Evolutionary conservation across 768 basidiomycete genomes (phyloP), one percentile per base, ranked within the genome.

Genomic region (Austroboletus eburneus): DNA sequence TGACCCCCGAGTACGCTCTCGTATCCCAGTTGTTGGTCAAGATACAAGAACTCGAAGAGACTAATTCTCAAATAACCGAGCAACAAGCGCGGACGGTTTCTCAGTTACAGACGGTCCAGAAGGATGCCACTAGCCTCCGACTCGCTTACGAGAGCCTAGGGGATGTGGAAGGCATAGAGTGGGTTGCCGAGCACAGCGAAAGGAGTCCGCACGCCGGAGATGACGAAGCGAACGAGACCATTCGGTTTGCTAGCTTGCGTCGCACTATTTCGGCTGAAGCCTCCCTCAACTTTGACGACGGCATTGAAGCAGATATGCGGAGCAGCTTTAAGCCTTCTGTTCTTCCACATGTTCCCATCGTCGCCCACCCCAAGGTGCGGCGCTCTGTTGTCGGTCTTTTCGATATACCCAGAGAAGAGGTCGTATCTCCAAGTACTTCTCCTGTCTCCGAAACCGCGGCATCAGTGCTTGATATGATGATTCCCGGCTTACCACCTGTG

Each of bases 31-130:
- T 91, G 7, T 66, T 90, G 35, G 59, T 69, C 14, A 91, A 91
- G 67, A 85, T 91, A 42, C 72, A 75, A 39, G 88, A 91, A 60
- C 73, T 91, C 1, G 87, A 91, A 57, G 75, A 81, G 32, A 78
- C 85, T 3, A 91, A 91, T 54, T 51, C 68, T 7, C 76, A 78
- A 45, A 88, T 91, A 34, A 69, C 79, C 18, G 69, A 74, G 46
- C 80, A 85, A 51, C 88, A 91, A 59, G 64, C 63, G 2, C 75
- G 78, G 54, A 88, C 87, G 0, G 66, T 74, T 5, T 69, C 69
- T 32, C 80, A 82, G 48, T 69, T 90, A 22, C 75, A 76, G n/a
- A 76, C 76, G 4, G 85, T 87, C 9, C 85, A 87, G 54, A 74
- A 77, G 48, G 86, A 90, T 55, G 82, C 83, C 2, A 77, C 85